phyloP scores from a whole-genome alignment of 495 filamentous ascomycete species.

The Durotheca rogersii region DNA sequence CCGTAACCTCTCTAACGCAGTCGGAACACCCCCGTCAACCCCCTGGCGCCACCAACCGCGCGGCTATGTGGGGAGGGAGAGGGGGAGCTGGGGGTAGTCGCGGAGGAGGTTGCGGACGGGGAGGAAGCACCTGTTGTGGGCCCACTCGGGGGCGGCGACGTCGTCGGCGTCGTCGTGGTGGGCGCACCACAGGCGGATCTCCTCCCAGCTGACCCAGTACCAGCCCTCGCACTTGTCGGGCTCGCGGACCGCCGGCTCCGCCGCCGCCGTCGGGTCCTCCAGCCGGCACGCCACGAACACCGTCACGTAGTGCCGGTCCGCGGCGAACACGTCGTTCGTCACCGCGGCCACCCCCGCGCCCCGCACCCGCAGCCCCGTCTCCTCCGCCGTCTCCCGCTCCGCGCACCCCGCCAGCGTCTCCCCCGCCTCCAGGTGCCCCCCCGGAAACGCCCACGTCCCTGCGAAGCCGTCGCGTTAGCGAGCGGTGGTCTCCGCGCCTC shows the following conservation, averaged over 20 bases:
- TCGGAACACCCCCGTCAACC: too few species aligned
- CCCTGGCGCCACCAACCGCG: too few species aligned
- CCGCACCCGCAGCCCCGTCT: constrained; percentile 59
- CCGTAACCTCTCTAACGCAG: too few species aligned
- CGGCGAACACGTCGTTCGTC: constrained; percentile 61
- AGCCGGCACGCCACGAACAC: constrained; percentile 56
- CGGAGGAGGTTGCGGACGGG: constrained; percentile 56
- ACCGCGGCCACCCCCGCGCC: constrained; percentile 52
- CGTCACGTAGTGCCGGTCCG: constrained; percentile 65
- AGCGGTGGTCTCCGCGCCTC: too few species aligned
- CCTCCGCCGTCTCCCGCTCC: constrained; percentile 64
- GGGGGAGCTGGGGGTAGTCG: constrained; percentile 42
- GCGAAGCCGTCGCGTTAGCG: background rate
- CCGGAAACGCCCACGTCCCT: constrained; percentile 65
- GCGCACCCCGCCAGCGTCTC: constrained; percentile 61
- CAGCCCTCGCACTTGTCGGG: constrained; percentile 67
- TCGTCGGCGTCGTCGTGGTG: constrained; percentile 35
- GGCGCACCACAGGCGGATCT: constrained; percentile 34
- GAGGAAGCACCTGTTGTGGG: constrained; percentile 51
- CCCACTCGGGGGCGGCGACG: constrained; percentile 28
- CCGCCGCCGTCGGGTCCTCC: constrained; percentile 44
- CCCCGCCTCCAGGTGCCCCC: constrained; percentile 68
- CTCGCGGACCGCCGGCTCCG: constrained; percentile 56
- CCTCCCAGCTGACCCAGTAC: constrained; percentile 60
- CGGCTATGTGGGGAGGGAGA: too few species aligned